phyloP scores from a whole-genome alignment of 2,329 filamentous ascomycete genomes.

The Cercospora sp. region DNA sequence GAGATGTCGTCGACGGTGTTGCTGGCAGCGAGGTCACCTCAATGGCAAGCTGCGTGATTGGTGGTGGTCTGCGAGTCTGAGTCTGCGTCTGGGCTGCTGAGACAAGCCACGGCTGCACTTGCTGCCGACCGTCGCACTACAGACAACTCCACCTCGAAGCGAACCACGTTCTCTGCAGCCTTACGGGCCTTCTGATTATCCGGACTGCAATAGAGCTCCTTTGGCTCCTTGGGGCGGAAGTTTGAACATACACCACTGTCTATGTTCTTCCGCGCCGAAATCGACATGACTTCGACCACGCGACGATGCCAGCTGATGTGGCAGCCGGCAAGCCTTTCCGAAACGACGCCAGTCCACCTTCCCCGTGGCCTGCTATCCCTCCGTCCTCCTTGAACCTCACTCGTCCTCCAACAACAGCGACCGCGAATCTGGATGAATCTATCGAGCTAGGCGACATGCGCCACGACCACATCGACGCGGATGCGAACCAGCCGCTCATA shows the following conservation, averaged over 20 bases:
- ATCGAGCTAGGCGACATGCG: conserved; percentile 23
- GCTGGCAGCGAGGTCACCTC: conserved; percentile 1
- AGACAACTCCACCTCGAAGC: conserved; percentile 1
- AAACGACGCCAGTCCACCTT: conserved; percentile 2
- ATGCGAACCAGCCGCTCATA: conserved; percentile 35
- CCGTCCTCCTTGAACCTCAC: not conserved
- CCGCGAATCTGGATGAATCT: conserved; percentile 9
- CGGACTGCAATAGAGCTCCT: not conserved
- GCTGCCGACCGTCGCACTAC: not conserved
- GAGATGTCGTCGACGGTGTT: not conserved
- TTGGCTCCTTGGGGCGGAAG: not conserved
- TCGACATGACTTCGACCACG: conserved; percentile 2
- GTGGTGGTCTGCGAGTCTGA: conserved; percentile 9
- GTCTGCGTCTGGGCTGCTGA: conserved; percentile 1
- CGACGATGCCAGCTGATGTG: conserved; percentile 5
- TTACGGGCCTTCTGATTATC: conserved; percentile 5
- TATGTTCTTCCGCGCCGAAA: conserved; percentile 8
- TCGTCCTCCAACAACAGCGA: not conserved
- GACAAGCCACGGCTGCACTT: conserved; percentile 19
- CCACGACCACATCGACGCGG: conserved; percentile 21
- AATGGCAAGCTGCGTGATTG: conserved; percentile 4
- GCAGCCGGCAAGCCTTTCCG: conserved; percentile 6
- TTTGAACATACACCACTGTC: not conserved
- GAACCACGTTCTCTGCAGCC: not conserved
- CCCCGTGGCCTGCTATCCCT: not conserved